Base-by-base conservation (phyloP, 495 filamentous ascomycete genomes). In the Parmelia sp. region DNA sequence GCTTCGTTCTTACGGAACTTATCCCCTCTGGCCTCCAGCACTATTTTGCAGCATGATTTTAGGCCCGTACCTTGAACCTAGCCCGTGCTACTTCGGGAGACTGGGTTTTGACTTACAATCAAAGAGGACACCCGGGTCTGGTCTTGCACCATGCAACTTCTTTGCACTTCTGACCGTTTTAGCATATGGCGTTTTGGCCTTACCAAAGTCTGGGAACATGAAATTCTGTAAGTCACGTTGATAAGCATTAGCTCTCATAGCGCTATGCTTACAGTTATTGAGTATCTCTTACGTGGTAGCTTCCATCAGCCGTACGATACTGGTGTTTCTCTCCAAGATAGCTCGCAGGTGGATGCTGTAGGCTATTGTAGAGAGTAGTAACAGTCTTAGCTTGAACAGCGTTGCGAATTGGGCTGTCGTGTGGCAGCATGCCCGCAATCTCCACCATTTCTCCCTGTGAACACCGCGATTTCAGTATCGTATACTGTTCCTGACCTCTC, bases 51-150 rank as follows among this genome's bases (percentile, higher is more conserved):
- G 37, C 2, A 40, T 40, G 15, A 14, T 12, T 14, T 40, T 14
- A 40, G 37, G 11, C 37, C 2, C 15, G 37, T n/a, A 14, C 37
- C 37, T 10, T 12, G 15, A 14, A 40, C 11, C 10, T 14, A 40
- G 2, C 37, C 11, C 37, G 37, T 14, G 5, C 37, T 40, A 14
- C n/a, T 40, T 40, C 37, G 7, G 15, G 2, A 5, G 37, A 2
- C 10, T 14, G 10, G 15, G 37, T 12, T 12, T 40, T 40, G 37
- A 40, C 37, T 40, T 14, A 40, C 37, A 58, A 67, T 92, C 90
- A 64, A 89, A 93, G 19, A 93, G 75, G 5, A 86, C 77, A 2
- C 72, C 77, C 0, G 90, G 84, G 71, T 91, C 88, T 0, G 90
- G 90, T 42, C 84, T 75, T 6, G 82, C 82, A 14, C 79, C 81